Evolutionary conservation across 2,329 filamentous ascomycete species (phyloP), one percentile per base, ranked within the genome.

Genomic region (Arthroderma uncinatum): DNA sequence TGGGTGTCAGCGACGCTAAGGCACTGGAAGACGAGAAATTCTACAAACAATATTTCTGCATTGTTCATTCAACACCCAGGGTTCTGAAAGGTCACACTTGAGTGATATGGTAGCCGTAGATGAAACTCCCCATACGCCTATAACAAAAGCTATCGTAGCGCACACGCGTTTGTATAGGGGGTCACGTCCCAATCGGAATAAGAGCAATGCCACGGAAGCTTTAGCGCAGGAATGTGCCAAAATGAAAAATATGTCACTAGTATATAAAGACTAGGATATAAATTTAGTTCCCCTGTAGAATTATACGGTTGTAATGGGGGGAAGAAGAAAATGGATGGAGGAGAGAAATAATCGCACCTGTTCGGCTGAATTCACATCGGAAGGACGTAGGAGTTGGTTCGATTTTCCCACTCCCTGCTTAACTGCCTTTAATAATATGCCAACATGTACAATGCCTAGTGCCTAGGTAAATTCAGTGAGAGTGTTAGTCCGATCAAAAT

Each of bases 211-310:
- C 1, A 67, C 63, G 0, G 68, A 67, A 6, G 62, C 52, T 54
- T 70, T 70, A 4, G 66, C 65, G 10, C 60, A 61, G 7, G 62
- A 58, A 40, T 67, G 65, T 2, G 63, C 63, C 12, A 64, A 50
- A 34, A 69, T 54, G 55, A 68, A 68, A 1, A 69, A 34, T 30
- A 59, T 55, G 30, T 59, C 58, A 23, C 54, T 57, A 36, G 47
- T 9, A 21, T 59, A 57, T 14, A 57, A 16, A 39, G 28, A 30
- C 57, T 59, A 19, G 23, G 30, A 33, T 14, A 25, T 33, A 21
- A 8, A 14, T 2, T 54, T 37, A 54, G 52, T 42, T 42, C 39
- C 16, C 0, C 8, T 10, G 10, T 44, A 44, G n/a, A 16, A 44
- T 30, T 36, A 28, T n/a, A 30, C 10, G 21, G 47, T 4, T 6